Evolutionary conservation across 345 rosid species (phyloP).

Genomic region (Draba incana): DNA sequence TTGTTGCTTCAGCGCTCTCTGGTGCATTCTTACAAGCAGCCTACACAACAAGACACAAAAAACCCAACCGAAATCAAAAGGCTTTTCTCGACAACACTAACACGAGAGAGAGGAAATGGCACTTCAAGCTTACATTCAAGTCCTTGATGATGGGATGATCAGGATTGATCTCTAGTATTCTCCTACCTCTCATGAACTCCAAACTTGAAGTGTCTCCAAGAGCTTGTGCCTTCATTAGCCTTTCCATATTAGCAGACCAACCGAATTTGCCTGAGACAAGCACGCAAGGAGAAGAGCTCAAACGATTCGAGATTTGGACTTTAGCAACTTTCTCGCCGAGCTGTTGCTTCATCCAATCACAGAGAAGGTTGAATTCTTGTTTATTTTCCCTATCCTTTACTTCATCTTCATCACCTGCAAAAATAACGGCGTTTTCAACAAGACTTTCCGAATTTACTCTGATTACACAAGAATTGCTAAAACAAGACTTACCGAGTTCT

Average conservation of each 20-base stretch:
- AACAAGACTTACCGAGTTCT: slow-evolving; percentile 70
- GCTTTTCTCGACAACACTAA: not conserved
- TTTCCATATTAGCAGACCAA: slow-evolving; percentile 99
- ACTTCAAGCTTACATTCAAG: slow-evolving; percentile 70
- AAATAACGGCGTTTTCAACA: not conserved
- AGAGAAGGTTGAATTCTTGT: slow-evolving; percentile 79
- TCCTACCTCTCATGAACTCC: slow-evolving; percentile 98
- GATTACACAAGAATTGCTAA: not conserved
- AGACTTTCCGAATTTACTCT: not conserved
- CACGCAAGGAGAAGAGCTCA: slow-evolving; percentile 94
- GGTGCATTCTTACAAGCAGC: slow-evolving; percentile 97
- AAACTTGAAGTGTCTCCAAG: slow-evolving; percentile 94
- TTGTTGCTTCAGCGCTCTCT: slow-evolving; percentile 77
- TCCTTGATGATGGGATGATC: slow-evolving; percentile 93
- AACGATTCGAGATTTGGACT: slow-evolving; percentile 91
- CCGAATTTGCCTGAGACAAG: slow-evolving; percentile 98
- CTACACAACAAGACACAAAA: slow-evolving; percentile 42
- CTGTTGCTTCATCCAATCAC: slow-evolving; percentile 98
- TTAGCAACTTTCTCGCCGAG: slow-evolving; percentile 96
- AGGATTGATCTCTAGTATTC: slow-evolving; percentile 91
- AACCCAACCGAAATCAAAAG: not conserved
- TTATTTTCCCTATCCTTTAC: slow-evolving; percentile 80
- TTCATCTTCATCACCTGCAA: slow-evolving; percentile 91
- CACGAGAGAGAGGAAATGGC: not conserved
- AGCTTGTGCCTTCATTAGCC: slow-evolving; percentile 99